Percentiles rank a stretch among this genome's conserved stretches.
These are phyloP conservation scores for Lentinula sp. DNA, from an alignment of 768 basidiomycete genomes.

Conservation along the genomic window DNA sequence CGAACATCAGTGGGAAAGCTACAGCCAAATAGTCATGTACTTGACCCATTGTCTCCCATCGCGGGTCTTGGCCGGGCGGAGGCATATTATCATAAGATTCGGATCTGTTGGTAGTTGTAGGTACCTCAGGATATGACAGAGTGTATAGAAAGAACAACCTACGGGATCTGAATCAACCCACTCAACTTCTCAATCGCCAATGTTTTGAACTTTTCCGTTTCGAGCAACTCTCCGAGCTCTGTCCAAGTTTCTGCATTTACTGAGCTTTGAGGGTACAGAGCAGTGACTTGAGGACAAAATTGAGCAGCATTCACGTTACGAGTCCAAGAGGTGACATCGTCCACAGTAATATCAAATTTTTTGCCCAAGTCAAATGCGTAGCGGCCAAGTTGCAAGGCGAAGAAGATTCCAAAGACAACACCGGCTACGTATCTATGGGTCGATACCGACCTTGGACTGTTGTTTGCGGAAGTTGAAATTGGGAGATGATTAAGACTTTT, in stretches of 20 bases:
- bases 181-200: slow-evolving; percentile 30
- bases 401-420: not conserved
- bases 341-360: not conserved
- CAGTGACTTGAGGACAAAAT: slow-evolving; percentile 27
- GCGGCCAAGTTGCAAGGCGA: not conserved
- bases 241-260: slow-evolving; percentile 26
- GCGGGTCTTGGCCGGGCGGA: slow-evolving; percentile 40
- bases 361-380: not conserved
- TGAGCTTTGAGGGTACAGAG: slow-evolving; percentile 21
- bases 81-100: slow-evolving; percentile 46
- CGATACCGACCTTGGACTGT: not conserved
- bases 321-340: not conserved
- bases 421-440: not conserved
- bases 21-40: slow-evolving; percentile 34
- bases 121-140: not conserved
- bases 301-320: no score
- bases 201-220: slow-evolving; percentile 26
- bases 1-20: slow-evolving; percentile 58
- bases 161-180: slow-evolving; percentile 34
- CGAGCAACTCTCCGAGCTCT: slow-evolving; percentile 22
- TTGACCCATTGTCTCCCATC: slow-evolving; percentile 34
- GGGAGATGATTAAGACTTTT: not conserved
- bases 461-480: not conserved
- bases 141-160: slow-evolving; percentile 11
- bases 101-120: slow-evolving; percentile 26